Evolutionary conservation across 495 filamentous ascomycete genomes (phyloP).

Genomic region (Penicillium riverlandense): DNA sequence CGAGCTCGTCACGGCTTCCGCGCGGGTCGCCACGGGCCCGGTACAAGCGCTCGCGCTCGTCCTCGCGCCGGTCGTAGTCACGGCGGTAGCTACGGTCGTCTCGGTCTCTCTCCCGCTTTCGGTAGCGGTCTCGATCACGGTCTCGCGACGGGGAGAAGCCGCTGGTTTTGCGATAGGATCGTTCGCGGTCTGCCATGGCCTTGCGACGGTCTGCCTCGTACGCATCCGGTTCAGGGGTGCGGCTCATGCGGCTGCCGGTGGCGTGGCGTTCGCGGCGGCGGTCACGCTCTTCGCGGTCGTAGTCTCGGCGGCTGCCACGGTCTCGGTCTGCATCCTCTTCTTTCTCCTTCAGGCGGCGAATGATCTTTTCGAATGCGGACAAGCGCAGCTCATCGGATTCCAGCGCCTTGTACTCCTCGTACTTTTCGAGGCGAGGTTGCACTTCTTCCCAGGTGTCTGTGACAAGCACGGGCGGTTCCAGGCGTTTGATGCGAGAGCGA

Average conservation of each 20-base stretch:
- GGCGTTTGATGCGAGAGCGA: conserved; percentile 79
- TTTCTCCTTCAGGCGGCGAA: conserved; percentile 83
- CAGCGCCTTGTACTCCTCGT: conserved; percentile 75
- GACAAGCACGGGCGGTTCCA: conserved; percentile 75
- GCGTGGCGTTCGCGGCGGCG: conserved; percentile 54
- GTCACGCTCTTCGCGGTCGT: conserved; percentile 49
- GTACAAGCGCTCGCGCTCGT: conserved; percentile 79
- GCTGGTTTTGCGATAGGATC: conserved; percentile 74
- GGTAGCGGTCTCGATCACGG: conserved; percentile 46
- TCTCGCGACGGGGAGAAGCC: conserved; percentile 49
- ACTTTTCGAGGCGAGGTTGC: conserved; percentile 66
- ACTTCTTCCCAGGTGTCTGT: conserved; percentile 84
- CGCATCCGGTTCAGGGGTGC: conserved; percentile 76
- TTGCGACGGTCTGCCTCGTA: conserved; percentile 86
- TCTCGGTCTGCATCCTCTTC: conserved; percentile 74
- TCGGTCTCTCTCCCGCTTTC: conserved; percentile 43
- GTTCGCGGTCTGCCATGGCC: conserved; percentile 78
- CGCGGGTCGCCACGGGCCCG: conserved; percentile 72
- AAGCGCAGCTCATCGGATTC: conserved; percentile 74
- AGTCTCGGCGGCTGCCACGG: conserved; percentile 29
- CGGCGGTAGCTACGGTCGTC: conserved; percentile 55
- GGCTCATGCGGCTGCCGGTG: conserved; percentile 52
- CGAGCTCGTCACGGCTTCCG: conserved; percentile 69
- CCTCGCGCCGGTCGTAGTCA: conserved; percentile 54
- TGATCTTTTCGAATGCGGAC: conserved; percentile 84